phyloP scores from a whole-genome alignment of 2,329 filamentous ascomycete species.

The Chrysoporthe austroafricana region DNA sequence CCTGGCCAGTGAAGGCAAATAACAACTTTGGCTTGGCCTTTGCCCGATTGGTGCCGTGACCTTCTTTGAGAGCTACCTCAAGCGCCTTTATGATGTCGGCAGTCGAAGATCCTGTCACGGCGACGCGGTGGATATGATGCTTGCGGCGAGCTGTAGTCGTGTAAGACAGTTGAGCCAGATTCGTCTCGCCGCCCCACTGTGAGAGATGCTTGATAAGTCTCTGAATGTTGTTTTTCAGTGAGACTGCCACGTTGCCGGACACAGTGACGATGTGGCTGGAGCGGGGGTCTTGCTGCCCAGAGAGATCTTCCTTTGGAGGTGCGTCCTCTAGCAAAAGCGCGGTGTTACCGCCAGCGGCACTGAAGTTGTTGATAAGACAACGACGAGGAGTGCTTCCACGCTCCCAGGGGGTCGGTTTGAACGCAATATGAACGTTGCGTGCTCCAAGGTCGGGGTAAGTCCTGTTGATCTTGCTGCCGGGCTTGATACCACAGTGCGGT shows the following conservation, averaged over 20 bases:
- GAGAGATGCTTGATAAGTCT: slow-evolving; percentile 28
- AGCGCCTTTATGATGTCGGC: too few species aligned
- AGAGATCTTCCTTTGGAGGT: background rate
- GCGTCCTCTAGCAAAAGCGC: slow-evolving; percentile 12
- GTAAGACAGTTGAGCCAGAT: slow-evolving; percentile 55
- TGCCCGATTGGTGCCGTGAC: slow-evolving; percentile 30
- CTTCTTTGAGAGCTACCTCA: too few species aligned
- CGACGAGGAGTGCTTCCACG: background rate
- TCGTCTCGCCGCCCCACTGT: slow-evolving; percentile 27
- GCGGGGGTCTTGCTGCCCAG: background rate
- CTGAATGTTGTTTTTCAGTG: slow-evolving; percentile 49
- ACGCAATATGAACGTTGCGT: background rate
- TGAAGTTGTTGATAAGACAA: slow-evolving; percentile 16
- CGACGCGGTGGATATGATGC: slow-evolving; percentile 40
- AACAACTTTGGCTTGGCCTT: slow-evolving; percentile 7
- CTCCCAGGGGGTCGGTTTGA: background rate
- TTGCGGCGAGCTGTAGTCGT: slow-evolving; percentile 55
- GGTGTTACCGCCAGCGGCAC: slow-evolving; percentile 17
- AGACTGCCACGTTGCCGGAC: slow-evolving; percentile 20
- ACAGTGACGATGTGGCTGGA: background rate
- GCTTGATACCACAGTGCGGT: slow-evolving; percentile 54
- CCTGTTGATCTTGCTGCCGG: slow-evolving; percentile 20
- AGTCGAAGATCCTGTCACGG: slow-evolving; percentile 30
- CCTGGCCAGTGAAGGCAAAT: slow-evolving; percentile 53
- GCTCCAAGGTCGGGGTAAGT: slow-evolving; percentile 14